phyloP scores from a whole-genome alignment of 345 rosid genomes.

The Gossypium sturtianum region DNA sequence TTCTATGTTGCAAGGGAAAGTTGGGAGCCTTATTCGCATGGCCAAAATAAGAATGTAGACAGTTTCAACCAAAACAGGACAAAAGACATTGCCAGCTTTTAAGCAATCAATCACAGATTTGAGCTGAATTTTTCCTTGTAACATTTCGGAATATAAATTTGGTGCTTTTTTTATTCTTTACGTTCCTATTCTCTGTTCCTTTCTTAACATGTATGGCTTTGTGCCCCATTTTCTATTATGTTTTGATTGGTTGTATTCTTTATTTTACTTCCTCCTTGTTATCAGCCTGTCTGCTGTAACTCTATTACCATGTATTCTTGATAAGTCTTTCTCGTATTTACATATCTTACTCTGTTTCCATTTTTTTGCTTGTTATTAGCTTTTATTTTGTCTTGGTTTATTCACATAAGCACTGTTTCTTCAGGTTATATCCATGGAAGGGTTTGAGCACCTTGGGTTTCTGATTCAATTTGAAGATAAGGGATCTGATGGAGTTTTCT shows the following conservation, averaged over 20 bases:
- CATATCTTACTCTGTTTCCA: neutral
- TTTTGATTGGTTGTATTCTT: neutral
- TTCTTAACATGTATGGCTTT: neutral
- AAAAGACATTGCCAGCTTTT: neutral
- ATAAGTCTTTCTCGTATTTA: neutral
- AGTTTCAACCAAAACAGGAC: neutral
- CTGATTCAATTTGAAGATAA: conserved; percentile 90
- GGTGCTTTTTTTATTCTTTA: neutral
- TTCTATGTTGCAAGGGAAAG: neutral
- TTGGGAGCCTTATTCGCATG: neutral
- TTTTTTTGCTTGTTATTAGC: neutral
- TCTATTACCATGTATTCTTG: neutral
- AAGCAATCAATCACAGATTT: neutral
- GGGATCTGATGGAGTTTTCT: conserved; percentile 67
- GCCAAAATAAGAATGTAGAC: neutral
- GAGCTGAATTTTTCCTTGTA: neutral
- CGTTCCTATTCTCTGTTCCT: neutral
- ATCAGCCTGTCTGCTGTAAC: neutral
- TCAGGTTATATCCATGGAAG: conserved; percentile 89
- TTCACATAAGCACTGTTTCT: conserved; percentile 17
- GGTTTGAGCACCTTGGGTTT: conserved; percentile 93
- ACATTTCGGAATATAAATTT: neutral
- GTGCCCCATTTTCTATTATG: neutral
- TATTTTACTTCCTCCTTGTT: neutral
- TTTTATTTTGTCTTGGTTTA: conserved; percentile 6